Base-by-base conservation (phyloP, 371 early-diverging fungal genomes). In the Apophysomyces trapeziformis region DNA sequence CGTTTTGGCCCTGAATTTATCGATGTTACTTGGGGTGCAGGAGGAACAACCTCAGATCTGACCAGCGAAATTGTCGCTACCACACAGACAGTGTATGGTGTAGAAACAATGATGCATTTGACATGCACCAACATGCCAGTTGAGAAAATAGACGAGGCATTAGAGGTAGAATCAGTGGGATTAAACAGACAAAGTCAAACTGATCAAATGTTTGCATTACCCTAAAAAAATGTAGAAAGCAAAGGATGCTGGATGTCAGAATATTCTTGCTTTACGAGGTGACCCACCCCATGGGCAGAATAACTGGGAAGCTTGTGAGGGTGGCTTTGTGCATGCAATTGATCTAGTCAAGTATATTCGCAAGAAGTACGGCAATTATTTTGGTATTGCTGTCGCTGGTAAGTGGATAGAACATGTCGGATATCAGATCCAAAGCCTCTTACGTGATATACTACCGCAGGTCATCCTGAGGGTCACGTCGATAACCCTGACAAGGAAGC, bases 11-110 rank as follows among this genome's bases (percentile, higher is more conserved):
- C 98, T 59, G 92, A 94, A 80, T 96, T 96, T 76, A 87, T 97
- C 60, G 97, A 96, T 75, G 93, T 97, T 21, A 97, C 98, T 6
- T 97, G 98, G 98, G 93, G 94, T 68, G 96, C 96, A 66, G 98
- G 98, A 62, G 98, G 98, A 32, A 89, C 90, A 61, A 89, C 94
- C 44, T 92, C 95, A 5, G 94, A 96, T 60, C 85, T 96, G 63
- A 96, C 96, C 2, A 83, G 87, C 44, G 93, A 93, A 68, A 88
- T 93, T 61, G 95, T 96, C 73, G 78, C 90, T 18, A 95, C 90
- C 58, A 91, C 98, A 5, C 96, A 96, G 76, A 83, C 92, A 50
- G 95, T 96, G 1, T 95, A 94, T 75, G 96, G 96, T 46, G 85
- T 96, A 65, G 97, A 97, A 73, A 92, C 96, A 5, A 92, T 93